Evolutionary conservation across 148 eudicot species (phyloP).

Genomic region (Chenopodium berlandieri): DNA sequence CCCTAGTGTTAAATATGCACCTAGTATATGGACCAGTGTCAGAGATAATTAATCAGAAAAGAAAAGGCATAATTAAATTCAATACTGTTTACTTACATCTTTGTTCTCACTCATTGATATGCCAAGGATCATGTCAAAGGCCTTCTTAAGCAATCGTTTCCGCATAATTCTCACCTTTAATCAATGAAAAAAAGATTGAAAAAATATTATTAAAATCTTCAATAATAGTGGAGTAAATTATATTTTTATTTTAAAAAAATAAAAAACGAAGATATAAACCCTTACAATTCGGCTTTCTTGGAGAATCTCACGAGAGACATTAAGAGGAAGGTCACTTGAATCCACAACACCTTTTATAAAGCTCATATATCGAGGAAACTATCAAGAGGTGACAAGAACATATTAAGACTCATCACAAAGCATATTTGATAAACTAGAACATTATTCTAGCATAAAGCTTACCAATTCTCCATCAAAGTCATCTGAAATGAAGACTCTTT

Average conservation of each 20-base stretch:
- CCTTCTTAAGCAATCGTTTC: slow-evolving; percentile 86
- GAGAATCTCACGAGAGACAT: slow-evolving; percentile 96
- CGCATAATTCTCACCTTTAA: slow-evolving; percentile 84
- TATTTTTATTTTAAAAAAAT: neutral
- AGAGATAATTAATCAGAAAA: slow-evolving; percentile 3
- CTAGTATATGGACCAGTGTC: neutral
- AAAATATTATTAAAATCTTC: neutral
- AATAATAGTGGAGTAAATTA: neutral
- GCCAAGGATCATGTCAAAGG: slow-evolving; percentile 97
- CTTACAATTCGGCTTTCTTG: slow-evolving; percentile 99
- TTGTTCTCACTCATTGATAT: slow-evolving; percentile 83
- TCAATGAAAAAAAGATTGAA: slow-evolving; percentile 17
- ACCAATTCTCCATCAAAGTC: slow-evolving; percentile 99
- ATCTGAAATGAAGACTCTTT: slow-evolving; percentile 97
- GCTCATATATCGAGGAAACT: slow-evolving; percentile 96
- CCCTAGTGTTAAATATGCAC: neutral
- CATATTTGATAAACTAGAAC: slow-evolving; percentile 1
- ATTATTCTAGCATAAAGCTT: slow-evolving; percentile 21
- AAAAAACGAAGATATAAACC: neutral
- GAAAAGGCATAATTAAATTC: neutral
- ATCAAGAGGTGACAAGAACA: slow-evolving; percentile 7
- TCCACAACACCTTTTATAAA: slow-evolving; percentile 94
- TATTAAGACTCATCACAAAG: neutral
- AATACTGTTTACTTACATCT: slow-evolving; percentile 47
- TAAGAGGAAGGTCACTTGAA: slow-evolving; percentile 95